Evolutionary conservation across 176 grass and related monocot species (phyloP), one percentile per base, ranked within the genome.

Genomic region (Neostapfia colusana): DNA sequence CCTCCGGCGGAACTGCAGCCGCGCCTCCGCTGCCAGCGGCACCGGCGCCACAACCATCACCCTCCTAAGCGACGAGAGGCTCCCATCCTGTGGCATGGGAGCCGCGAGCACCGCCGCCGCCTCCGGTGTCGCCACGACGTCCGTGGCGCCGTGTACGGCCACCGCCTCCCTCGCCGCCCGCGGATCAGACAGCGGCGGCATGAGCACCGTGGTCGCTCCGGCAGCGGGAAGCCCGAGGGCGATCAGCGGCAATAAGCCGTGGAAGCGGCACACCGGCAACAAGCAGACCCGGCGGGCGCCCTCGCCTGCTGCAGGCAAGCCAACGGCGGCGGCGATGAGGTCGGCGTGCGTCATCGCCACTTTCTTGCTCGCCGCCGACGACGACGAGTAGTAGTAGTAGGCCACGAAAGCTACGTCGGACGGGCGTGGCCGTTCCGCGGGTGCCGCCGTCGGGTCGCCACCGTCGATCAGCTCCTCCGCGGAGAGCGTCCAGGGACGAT

Each of bases 401-500:
- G 84, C 63, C 39, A 85, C 16, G 63, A 74, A 42, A 4, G 85
- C 85, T 0, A 70, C 34, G 8, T 85, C 82, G 14, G 45, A 48
- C 1, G 21, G 58, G 8, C 41, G 76, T 6, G 11, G 23, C 17
- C 8, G 43, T 13, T 8, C 1, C 15, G 50, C 14, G 1, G 62
- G 9, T 0, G 8, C 12, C 21, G 44, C 73, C 25, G 64, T 24
- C 10, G 76, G 83, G 61, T 92, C 83, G 10, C 72, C 56, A 6
- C 31, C 81, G 12, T 93, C 83, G 80, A 93, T 93, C 40, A 93
- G 73, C 68, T 93, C 90, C 90, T 89, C 83, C 1, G n/a, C 84
- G 0, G 90, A 89, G 25, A 89, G 62, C 2, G 12, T 9, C 10
- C 57, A 28, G 2, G 71, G 50, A 56, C 76, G 50, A 56, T 80